A percentile compares a stretch with the other conserved stretches of the same genome.
phyloP scores from a whole-genome alignment of 805 yeast species.

The Nakazawaea wickerhamii region DNA sequence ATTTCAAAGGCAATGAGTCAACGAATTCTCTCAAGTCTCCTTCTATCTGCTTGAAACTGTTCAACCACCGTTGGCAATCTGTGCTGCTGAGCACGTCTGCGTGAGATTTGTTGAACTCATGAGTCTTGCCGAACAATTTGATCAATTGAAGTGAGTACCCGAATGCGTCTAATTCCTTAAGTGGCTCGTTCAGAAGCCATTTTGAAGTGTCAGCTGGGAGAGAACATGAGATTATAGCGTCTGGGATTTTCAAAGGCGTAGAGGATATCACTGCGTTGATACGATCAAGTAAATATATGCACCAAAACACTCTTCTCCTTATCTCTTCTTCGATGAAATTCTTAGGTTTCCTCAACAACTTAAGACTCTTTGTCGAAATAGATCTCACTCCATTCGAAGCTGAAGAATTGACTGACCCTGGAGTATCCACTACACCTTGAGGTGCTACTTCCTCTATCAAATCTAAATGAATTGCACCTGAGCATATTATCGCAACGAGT shows the following conservation, averaged over 20 bases:
- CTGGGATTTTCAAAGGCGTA: slow-evolving; percentile 21
- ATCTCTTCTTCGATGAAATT: slow-evolving; percentile 35
- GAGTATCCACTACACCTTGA: slow-evolving; percentile 5
- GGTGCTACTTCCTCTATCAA: slow-evolving; percentile 14
- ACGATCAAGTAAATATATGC: slow-evolving; percentile 30
- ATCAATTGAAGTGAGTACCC: slow-evolving; percentile 9
- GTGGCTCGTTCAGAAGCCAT: slow-evolving; percentile 4
- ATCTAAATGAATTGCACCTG: slow-evolving; percentile 20
- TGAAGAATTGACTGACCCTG: slow-evolving; percentile 7
- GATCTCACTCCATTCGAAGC: slow-evolving; percentile 7
- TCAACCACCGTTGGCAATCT: slow-evolving; percentile 5
- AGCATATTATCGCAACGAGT: slow-evolving; percentile 18
- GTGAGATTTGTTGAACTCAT: slow-evolving; percentile 5
- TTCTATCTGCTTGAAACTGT: slow-evolving; percentile 2
- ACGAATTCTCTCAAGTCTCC: slow-evolving; percentile 5
- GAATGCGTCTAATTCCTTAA: slow-evolving; percentile 2
- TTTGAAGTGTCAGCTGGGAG: slow-evolving; percentile 3
- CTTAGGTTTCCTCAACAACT: slow-evolving; percentile 19
- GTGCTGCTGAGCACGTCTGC: neutral
- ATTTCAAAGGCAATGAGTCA: slow-evolving; percentile 6
- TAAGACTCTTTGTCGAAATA: slow-evolving; percentile 18
- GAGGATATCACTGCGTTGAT: slow-evolving; percentile 32
- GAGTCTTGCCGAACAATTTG: slow-evolving; percentile 10
- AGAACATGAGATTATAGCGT: slow-evolving; percentile 15
- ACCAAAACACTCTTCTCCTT: slow-evolving; percentile 30